A percentile compares a stretch with the other conserved stretches of the same genome.
These are phyloP conservation scores for Coniochaeta ligniaria DNA, from an alignment of 2,329 filamentous ascomycete species.

Conservation along the genomic window DNA sequence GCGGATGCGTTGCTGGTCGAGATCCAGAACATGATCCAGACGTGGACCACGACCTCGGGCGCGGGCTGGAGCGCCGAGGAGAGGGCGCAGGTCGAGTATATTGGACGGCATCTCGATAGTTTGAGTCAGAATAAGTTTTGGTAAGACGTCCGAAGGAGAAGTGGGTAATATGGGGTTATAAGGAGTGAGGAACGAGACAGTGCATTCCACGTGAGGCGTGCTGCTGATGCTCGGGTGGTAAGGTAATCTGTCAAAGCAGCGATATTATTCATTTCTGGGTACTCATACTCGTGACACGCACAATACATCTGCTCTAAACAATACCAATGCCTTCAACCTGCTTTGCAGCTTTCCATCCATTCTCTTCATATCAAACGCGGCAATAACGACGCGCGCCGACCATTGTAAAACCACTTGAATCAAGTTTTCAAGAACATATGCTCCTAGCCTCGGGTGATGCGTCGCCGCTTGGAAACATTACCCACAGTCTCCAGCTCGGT, in stretches of 20 bases:
- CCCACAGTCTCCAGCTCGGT: slow-evolving; percentile 5
- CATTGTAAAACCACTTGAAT: neutral
- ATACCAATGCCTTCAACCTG: neutral
- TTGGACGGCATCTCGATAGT: slow-evolving; percentile 5
- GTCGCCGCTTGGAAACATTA: slow-evolving; percentile 10
- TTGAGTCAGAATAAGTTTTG: neutral
- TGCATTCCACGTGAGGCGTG: too few species aligned
- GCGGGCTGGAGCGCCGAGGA: slow-evolving; percentile 5
- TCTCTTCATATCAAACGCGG: neutral
- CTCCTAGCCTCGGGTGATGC: slow-evolving; percentile 8
- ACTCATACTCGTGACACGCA: neutral
- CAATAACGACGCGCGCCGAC: neutral
- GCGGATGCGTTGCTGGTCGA: slow-evolving; percentile 3
- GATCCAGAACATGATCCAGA: slow-evolving; percentile 5
- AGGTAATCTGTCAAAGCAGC: neutral
- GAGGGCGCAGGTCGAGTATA: slow-evolving; percentile 4
- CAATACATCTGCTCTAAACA: neutral
- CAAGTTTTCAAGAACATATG: neutral
- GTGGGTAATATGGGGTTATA: neutral
- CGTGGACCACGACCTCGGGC: slow-evolving; percentile 1
- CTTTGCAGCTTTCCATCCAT: neutral
- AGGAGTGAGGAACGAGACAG: too few species aligned
- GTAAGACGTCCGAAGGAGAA: neutral
- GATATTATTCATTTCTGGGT: neutral
- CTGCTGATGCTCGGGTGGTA: too few species aligned